phyloP scores from a whole-genome alignment of 371 early-diverging fungal species.

The Mortierella polycephala region DNA sequence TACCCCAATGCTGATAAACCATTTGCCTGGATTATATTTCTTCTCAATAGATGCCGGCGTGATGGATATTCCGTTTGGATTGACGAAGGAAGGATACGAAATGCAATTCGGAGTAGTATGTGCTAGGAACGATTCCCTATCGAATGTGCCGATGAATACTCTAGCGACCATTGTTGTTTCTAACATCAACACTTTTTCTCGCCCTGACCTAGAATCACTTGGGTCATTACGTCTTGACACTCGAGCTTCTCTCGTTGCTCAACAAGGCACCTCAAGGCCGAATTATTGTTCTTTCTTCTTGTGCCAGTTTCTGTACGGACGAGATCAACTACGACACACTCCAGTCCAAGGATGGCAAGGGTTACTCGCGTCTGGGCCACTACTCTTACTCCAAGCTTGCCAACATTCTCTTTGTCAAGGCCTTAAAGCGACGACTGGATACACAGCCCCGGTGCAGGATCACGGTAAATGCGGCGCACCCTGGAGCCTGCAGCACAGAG shows the following conservation, averaged over 20 bases:
- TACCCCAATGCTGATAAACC: not conserved
- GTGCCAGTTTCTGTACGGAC: slow-evolving; percentile 47
- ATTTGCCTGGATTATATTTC: not conserved
- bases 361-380: slow-evolving; percentile 55
- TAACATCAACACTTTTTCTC: not conserved
- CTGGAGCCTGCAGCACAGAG: slow-evolving; percentile 63
- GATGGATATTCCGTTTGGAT: slow-evolving; percentile 48
- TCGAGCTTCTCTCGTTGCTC: slow-evolving; percentile 59
- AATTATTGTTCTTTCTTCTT: slow-evolving; percentile 62
- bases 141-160: not conserved
- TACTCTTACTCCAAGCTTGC: slow-evolving; percentile 70
- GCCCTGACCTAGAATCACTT: slow-evolving; percentile 33
- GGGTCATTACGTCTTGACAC: slow-evolving; percentile 40
- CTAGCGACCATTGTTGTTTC: not conserved
- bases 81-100: slow-evolving; percentile 50
- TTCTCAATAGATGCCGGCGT: slow-evolving; percentile 55
- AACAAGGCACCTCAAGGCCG: slow-evolving; percentile 56
- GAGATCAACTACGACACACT: slow-evolving; percentile 57
- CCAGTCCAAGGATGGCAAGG: slow-evolving; percentile 16
- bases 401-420: slow-evolving; percentile 67
- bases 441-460: slow-evolving; percentile 32
- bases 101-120: slow-evolving; percentile 55
- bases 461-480: slow-evolving; percentile 62
- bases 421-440: slow-evolving; percentile 53
- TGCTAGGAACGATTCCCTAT: not conserved